These are phyloP conservation scores for Corymbia citriodora DNA, from an alignment of 441 rosid genomes.

Conservation along the genomic window DNA sequence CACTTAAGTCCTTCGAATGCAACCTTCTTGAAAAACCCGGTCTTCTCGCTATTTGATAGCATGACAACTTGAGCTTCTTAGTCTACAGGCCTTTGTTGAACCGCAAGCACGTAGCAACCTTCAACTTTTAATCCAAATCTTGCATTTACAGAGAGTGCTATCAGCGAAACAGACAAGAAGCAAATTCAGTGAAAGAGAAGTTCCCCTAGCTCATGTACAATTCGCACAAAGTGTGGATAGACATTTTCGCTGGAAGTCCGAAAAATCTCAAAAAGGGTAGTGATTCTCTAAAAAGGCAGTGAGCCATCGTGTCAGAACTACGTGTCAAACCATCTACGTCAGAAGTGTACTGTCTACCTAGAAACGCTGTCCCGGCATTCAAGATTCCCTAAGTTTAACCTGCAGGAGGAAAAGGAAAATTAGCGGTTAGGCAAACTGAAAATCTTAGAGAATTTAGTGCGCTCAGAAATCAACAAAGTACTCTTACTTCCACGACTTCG, in stretches of 20 bases:
- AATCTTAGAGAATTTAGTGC: neutral
- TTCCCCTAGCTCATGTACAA: neutral
- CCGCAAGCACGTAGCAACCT: neutral
- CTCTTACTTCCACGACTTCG: neutral
- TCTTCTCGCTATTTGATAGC: neutral
- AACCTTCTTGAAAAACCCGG: neutral
- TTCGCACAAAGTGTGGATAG: accelerated
- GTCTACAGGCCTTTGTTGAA: neutral
- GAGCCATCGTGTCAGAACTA: neutral
- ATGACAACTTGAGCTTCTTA: neutral
- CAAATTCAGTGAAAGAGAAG: neutral
- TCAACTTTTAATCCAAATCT: neutral
- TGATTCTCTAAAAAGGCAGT: too few species aligned
- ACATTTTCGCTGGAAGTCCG: neutral
- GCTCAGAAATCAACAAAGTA: neutral
- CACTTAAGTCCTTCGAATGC: neutral
- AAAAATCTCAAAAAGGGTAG: accelerated
- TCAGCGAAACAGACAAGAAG: neutral
- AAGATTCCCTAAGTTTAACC: neutral
- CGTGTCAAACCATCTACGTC: neutral
- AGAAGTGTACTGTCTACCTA: neutral
- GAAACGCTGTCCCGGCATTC: too few species aligned
- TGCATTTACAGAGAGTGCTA: neutral
- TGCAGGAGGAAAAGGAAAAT: neutral
- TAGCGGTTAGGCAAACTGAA: accelerated